Evolutionary conservation across 306 rosid genomes (phyloP).

Genomic region (Malus sylvestris): DNA sequence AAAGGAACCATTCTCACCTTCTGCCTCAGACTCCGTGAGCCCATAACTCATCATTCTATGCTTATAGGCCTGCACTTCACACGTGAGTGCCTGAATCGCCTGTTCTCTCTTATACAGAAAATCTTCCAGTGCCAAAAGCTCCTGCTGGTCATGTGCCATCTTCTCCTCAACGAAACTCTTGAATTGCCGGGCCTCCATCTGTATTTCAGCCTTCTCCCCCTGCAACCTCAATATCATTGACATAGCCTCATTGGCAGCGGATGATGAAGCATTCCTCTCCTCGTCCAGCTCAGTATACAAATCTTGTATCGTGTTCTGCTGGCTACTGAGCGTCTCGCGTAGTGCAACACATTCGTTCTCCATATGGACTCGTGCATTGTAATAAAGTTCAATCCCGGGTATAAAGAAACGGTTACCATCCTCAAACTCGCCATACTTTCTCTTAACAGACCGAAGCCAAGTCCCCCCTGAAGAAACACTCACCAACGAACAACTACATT

Average conservation of each 20-base stretch:
- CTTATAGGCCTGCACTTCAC: conserved; percentile 90
- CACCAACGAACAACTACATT: conserved; percentile 46
- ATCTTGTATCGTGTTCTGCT: conserved; percentile 64
- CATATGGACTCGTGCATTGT: conserved; percentile 53
- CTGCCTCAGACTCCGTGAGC: conserved; percentile 62
- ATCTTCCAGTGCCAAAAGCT: conserved; percentile 68
- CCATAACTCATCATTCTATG: conserved; percentile 94
- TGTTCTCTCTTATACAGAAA: conserved; percentile 90
- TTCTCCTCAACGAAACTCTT: conserved; percentile 87
- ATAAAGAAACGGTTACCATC: conserved; percentile 30
- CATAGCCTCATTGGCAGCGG: conserved; percentile 99
- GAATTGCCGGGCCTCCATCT: conserved; percentile 95
- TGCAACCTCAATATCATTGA: conserved; percentile 95
- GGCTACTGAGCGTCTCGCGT: conserved; percentile 72
- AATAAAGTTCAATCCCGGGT: conserved; percentile 30
- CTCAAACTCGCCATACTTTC: conserved; percentile 70
- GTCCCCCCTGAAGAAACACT: conserved; percentile 43
- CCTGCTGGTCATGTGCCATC: conserved; percentile 84
- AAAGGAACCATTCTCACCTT: conserved; percentile 28
- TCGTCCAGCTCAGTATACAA: conserved; percentile 79
- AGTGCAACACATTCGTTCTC: conserved; percentile 74
- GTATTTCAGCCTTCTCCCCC: conserved; percentile 96
- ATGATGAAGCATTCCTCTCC: conserved; percentile 88
- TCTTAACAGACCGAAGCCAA: conserved; percentile 81
- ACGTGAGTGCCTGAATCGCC: conserved; percentile 72